Evolutionary conservation across 2,329 filamentous ascomycete species (phyloP).

Genomic region (Monilinia polystroma): DNA sequence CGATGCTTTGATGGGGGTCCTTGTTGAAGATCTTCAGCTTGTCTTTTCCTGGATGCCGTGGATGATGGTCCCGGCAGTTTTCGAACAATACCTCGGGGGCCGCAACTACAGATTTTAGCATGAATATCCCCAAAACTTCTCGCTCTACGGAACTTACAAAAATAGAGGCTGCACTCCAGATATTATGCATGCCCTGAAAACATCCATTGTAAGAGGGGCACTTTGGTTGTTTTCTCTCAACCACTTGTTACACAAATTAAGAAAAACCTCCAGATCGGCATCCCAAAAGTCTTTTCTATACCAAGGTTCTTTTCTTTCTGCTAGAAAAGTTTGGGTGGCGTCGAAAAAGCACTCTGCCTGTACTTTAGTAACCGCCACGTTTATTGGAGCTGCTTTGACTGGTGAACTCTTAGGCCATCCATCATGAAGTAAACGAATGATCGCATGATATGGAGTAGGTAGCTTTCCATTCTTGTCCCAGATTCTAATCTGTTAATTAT

Average conservation of each 20-base stretch:
- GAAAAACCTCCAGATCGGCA: constrained; percentile 7
- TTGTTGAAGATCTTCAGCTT: neutral
- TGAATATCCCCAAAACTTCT: neutral
- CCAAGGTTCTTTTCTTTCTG: constrained; percentile 18
- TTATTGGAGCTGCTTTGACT: neutral
- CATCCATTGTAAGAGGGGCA: neutral
- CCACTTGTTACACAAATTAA: constrained; percentile 1
- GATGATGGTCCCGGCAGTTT: neutral
- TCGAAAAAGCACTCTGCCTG: constrained; percentile 6
- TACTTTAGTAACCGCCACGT: neutral
- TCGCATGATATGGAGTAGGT: constrained; percentile 16
- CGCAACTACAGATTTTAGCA: neutral
- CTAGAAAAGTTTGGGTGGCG: neutral
- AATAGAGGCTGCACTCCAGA: constrained; percentile 14
- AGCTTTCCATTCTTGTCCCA: neutral
- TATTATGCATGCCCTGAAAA: constrained; percentile 5
- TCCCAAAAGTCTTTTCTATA: constrained; percentile 17
- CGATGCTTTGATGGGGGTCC: constrained; percentile 14
- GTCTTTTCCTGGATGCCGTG: neutral
- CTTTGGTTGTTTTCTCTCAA: neutral
- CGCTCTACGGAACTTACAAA: neutral
- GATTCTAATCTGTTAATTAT: constrained; percentile 5
- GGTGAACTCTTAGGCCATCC: neutral
- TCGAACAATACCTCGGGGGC: constrained; percentile 5
- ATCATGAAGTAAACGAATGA: neutral